These are phyloP conservation scores for Ustilago trichophora DNA, from an alignment of 1,284 basidiomycete species.

Conservation along the genomic window DNA sequence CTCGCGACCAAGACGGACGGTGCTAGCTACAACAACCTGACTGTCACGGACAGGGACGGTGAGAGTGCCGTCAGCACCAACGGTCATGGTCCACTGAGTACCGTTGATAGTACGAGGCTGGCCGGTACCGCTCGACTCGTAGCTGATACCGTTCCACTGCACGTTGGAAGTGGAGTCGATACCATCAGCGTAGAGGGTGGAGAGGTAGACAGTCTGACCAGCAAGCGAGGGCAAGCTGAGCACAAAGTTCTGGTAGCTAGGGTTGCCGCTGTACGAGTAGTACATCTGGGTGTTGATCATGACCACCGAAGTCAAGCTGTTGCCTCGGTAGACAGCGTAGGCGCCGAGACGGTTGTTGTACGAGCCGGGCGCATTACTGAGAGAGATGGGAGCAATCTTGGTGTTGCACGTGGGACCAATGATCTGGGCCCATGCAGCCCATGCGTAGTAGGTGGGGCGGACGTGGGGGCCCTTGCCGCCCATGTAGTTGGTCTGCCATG, in stretches of 20 bases:
- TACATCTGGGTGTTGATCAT: constrained; percentile 51
- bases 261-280: constrained; percentile 17
- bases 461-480: constrained; percentile 36
- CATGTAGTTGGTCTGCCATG: constrained; percentile 48
- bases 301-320: constrained; percentile 33
- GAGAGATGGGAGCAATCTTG: constrained; percentile 22
- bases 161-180: constrained; percentile 43
- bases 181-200: constrained; percentile 38
- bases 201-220: constrained; percentile 48
- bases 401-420: constrained; percentile 50
- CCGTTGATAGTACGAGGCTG: constrained; percentile 27
- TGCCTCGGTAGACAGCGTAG: constrained; percentile 42
- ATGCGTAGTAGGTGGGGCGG: constrained; percentile 55
- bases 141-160: constrained; percentile 55
- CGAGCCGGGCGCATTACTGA: constrained; percentile 25
- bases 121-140: constrained; percentile 38
- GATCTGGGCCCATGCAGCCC: constrained; percentile 53
- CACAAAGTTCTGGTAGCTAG: constrained; percentile 29
- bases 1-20: constrained; percentile 34
- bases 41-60: constrained; percentile 50
- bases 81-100: constrained; percentile 26
- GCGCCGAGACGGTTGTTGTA: constrained; percentile 46
- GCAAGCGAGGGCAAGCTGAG: constrained; percentile 39
- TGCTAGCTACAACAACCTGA: constrained; percentile 46
- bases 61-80: constrained; percentile 39